Conservation (phyloP, 768 basidiomycete species). For the Strobilomyces dryophilus region DNA sequence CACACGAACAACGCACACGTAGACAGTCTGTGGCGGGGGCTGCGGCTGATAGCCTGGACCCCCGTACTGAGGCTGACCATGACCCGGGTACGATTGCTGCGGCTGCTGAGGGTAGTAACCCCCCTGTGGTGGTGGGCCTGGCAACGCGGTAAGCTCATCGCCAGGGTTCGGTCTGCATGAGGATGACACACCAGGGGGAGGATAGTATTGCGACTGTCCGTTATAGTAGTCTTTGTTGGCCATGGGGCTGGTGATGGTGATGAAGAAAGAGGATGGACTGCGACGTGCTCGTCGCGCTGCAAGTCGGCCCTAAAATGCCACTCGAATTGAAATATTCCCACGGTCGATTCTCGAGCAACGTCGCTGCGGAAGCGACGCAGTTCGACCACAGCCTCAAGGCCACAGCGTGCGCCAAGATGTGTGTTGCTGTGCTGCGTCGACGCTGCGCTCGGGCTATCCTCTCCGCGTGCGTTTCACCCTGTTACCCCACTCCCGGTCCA, state of each 20-base stretch:
- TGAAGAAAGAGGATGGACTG: constrained; percentile 13
- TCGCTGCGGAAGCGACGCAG: neutral
- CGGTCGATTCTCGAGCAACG: neutral
- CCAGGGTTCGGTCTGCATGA: neutral
- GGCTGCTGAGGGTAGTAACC: constrained; percentile 76
- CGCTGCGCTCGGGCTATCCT: constrained; percentile 6
- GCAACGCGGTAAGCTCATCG: constrained; percentile 37
- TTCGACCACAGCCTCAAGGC: constrained; percentile 20
- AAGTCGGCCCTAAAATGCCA: constrained; percentile 24
- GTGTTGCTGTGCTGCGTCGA: neutral
- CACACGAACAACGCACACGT: constrained; percentile 58
- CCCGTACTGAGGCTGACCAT: constrained; percentile 29
- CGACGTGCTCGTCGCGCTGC: constrained; percentile 9
- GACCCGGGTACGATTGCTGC: constrained; percentile 59
- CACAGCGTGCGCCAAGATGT: constrained; percentile 9
- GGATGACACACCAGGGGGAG: constrained; percentile 44
- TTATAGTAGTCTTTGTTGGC: constrained; percentile 74
- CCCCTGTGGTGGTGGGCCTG: constrained; percentile 49
- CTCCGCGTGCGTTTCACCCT: neutral
- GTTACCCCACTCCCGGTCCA: constrained; percentile 1
- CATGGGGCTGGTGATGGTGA: constrained; percentile 37
- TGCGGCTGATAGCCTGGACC: constrained; percentile 47
- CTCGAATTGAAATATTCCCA: constrained; percentile 16
- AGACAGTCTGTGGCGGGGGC: constrained; percentile 77
- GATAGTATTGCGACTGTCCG: constrained; percentile 51